Evolutionary conservation across 129 eudicot genomes (phyloP).

Genomic region (sunflower (Helianthus annuus)): HanXRQr2.0-SUNRISE NC_035434.2:142250641-142251140

Average conservation of each 20-base stretch:
- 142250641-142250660: constrained; percentile 34
- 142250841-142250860: constrained; percentile 22
- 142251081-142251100: constrained; percentile 11
- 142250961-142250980: too few species aligned
- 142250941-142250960: constrained; percentile 38
- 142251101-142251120: constrained; percentile 17
- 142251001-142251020: constrained; percentile 25
- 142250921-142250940: constrained; percentile 32
- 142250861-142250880: constrained; percentile 44
- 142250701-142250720: constrained; percentile 32
- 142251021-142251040: constrained; percentile 44
- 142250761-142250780: constrained; percentile 30
- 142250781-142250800: constrained; percentile 29
- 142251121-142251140: constrained; percentile 19
- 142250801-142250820: constrained; percentile 37
- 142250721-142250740: constrained; percentile 28
- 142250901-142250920: constrained; percentile 48
- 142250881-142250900: constrained; percentile 21
- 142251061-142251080: constrained; percentile 14
- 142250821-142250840: constrained; percentile 28
- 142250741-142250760: constrained; percentile 35
- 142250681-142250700: constrained; percentile 28
- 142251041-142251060: constrained; percentile 28
- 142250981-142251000: constrained; percentile 36
- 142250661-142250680: constrained; percentile 35